Evolutionary conservation across 129 eudicot species (phyloP).

Genomic region (Flaveria ramosissima): DNA sequence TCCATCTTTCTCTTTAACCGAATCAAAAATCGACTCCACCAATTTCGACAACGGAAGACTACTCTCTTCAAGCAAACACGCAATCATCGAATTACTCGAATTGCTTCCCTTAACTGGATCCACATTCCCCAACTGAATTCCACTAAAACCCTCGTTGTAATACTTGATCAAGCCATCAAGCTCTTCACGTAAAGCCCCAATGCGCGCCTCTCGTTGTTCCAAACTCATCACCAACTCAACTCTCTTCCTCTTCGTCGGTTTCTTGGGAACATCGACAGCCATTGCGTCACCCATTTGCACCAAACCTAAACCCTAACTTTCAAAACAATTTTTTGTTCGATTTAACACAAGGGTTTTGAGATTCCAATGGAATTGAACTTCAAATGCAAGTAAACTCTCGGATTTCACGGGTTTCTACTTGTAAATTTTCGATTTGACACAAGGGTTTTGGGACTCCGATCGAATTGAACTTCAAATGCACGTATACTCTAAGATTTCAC

Average conservation of each 20-base stretch:
- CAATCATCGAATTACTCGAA: slow-evolving; percentile 47
- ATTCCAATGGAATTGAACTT: too few relatives aligned
- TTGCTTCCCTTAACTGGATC: slow-evolving; percentile 29
- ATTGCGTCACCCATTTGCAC: neutral
- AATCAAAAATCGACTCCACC: slow-evolving; percentile 61
- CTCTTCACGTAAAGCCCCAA: slow-evolving; percentile 46
- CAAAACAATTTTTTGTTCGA: neutral
- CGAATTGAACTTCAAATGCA: too few relatives aligned
- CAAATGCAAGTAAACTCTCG: too few relatives aligned
- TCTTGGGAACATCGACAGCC: slow-evolving; percentile 31
- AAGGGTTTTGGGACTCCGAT: too few relatives aligned
- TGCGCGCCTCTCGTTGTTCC: slow-evolving; percentile 49
- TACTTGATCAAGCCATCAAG: slow-evolving; percentile 49
- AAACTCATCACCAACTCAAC: slow-evolving; percentile 22
- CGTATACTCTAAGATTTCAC: too few relatives aligned
- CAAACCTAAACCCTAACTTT: neutral
- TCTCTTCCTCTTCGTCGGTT: slow-evolving; percentile 61
- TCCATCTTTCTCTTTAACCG: slow-evolving; percentile 48
- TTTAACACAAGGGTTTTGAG: too few relatives aligned
- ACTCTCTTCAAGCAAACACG: slow-evolving; percentile 78
- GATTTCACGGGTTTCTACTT: too few relatives aligned
- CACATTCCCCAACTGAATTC: neutral
- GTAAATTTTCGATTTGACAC: too few relatives aligned
- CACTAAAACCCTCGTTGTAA: slow-evolving; percentile 40
- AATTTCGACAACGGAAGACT: slow-evolving; percentile 59